phyloP scores from a whole-genome alignment of 2,329 filamentous ascomycete genomes.

The Colletotrichum kahawae region DNA sequence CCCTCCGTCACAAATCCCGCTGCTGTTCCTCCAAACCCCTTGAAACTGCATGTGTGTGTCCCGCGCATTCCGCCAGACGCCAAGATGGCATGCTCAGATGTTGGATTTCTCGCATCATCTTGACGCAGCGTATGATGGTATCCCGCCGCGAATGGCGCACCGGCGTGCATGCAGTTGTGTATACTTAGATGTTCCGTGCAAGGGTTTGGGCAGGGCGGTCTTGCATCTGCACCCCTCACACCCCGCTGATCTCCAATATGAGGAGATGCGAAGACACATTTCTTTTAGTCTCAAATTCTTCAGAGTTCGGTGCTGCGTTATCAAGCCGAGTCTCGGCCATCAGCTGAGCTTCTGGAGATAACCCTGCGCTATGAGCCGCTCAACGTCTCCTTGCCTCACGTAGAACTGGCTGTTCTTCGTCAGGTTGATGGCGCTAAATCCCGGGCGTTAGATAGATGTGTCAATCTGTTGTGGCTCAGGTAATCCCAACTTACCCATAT shows the following conservation, averaged over 20 bases:
- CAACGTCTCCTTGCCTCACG: constrained; percentile 93
- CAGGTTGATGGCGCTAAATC: constrained; percentile 82
- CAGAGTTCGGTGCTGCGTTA: neutral
- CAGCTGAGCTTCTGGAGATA: constrained; percentile 90
- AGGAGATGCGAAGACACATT: neutral
- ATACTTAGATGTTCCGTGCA: neutral
- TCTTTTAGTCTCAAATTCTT: neutral
- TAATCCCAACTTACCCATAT: constrained; percentile 75
- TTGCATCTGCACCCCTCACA: neutral
- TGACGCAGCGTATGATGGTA: neutral
- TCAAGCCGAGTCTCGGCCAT: constrained; percentile 33
- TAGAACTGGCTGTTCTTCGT: constrained; percentile 99
- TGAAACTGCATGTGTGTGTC: constrained; percentile 1
- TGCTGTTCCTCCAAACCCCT: neutral
- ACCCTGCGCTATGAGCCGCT: constrained; percentile 90
- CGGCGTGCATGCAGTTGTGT: neutral
- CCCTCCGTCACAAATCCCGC: neutral
- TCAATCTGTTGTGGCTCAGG: neutral
- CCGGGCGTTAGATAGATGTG: constrained; percentile 23
- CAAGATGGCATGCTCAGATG: neutral
- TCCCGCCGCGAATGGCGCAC: neutral
- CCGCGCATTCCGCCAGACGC: neutral
- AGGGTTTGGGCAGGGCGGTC: neutral
- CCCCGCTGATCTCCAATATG: neutral
- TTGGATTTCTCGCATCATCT: neutral